These are phyloP conservation scores for Hypsizygus ulmarius DNA, from an alignment of 1,284 basidiomycete species.

Conservation along the genomic window DNA sequence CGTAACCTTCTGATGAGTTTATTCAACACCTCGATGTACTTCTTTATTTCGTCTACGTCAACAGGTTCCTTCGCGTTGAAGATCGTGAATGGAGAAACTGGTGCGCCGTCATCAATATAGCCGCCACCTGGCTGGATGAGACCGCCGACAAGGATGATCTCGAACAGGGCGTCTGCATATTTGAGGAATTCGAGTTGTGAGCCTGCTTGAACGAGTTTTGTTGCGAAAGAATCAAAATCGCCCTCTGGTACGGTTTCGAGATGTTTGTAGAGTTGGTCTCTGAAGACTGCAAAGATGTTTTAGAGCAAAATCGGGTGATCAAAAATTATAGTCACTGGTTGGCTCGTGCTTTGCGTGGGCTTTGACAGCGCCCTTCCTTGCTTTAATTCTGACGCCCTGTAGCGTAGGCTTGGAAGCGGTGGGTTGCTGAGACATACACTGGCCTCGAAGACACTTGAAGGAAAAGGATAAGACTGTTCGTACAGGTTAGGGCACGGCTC, in stretches of 20 bases:
- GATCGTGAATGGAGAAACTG: slow-evolving; percentile 80
- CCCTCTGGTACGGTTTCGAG: slow-evolving; percentile 81
- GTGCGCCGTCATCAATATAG: slow-evolving; percentile 85
- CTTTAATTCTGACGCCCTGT: slow-evolving; percentile 85
- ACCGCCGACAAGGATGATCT: slow-evolving; percentile 91
- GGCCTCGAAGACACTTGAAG: slow-evolving; percentile 37
- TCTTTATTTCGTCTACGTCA: slow-evolving; percentile 83
- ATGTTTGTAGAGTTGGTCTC: slow-evolving; percentile 93
- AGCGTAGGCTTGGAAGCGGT: slow-evolving; percentile 79
- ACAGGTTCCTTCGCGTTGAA: slow-evolving; percentile 78
- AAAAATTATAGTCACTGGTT: slow-evolving; percentile 39
- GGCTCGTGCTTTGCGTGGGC: slow-evolving; percentile 89
- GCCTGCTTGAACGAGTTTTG: slow-evolving; percentile 89
- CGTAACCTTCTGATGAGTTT: slow-evolving; percentile 89
- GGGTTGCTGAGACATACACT: slow-evolving; percentile 87
- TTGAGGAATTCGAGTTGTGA: slow-evolving; percentile 91
- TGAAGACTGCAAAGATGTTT: slow-evolving; percentile 65
- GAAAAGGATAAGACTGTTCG: slow-evolving; percentile 20
- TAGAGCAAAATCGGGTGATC: slow-evolving; percentile 11
- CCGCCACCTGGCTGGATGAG: slow-evolving; percentile 93
- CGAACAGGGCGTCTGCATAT: slow-evolving; percentile 95
- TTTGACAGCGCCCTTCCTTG: slow-evolving; percentile 84
- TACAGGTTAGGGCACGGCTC: background rate
- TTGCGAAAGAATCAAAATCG: slow-evolving; percentile 82
- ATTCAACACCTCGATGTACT: slow-evolving; percentile 90